These are phyloP conservation scores for Aspergillus indologenus DNA, from an alignment of 495 filamentous ascomycete species.

Conservation along the genomic window DNA sequence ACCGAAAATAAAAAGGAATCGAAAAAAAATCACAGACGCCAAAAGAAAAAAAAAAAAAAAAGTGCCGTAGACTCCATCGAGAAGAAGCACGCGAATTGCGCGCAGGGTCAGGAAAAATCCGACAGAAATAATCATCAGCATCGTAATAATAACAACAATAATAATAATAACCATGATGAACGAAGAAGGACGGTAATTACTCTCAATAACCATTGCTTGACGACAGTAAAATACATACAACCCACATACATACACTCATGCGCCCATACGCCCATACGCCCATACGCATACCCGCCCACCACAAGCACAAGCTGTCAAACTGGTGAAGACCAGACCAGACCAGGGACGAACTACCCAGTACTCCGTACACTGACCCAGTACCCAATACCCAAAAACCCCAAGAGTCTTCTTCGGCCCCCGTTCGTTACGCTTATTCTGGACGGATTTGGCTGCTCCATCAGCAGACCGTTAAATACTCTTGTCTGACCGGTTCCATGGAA, in stretches of 20 bases:
- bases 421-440: conserved; percentile 22
- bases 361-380: too few species aligned
- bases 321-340: not conserved
- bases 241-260: not conserved
- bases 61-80: conserved; percentile 2
- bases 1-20: not conserved
- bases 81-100: conserved; percentile 2
- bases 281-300: not conserved
- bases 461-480: conserved; percentile 22
- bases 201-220: not conserved
- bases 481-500: conserved; percentile 15
- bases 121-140: not conserved
- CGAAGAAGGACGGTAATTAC: not conserved
- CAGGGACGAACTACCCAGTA: conserved; percentile 9
- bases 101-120: conserved; percentile 8
- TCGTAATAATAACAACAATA: too few species aligned
- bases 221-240: not conserved
- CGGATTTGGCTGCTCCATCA: conserved; percentile 16
- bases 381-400: too few species aligned
- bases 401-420: conserved; percentile 19
- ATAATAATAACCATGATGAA: too few species aligned
- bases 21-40: conserved; percentile 2
- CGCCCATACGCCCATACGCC: too few species aligned
- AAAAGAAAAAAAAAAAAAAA: conserved; percentile 6
- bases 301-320: conserved; percentile 21